Evolutionary conservation across 78 protist genomes (phyloP).

Genomic region (Tieghemostelium lacteum): DNA sequence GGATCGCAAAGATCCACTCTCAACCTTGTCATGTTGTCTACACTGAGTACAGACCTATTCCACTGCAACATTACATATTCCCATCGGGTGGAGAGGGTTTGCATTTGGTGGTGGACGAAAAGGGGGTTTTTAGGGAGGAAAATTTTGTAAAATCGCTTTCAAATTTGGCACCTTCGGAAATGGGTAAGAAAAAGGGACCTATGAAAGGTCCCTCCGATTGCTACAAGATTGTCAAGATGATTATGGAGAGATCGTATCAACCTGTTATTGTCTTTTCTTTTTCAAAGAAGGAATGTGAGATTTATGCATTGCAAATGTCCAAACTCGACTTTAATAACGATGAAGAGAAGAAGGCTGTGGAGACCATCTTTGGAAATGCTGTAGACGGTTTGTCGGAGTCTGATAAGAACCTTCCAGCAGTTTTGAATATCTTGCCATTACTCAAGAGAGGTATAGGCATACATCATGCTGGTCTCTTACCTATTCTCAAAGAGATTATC

Average conservation of each 20-base stretch:
- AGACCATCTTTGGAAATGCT: slow-evolving; percentile 87
- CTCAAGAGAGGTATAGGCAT: slow-evolving; percentile 95
- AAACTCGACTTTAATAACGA: slow-evolving; percentile 74
- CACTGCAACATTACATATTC: slow-evolving; percentile 91
- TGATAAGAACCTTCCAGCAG: slow-evolving; percentile 80
- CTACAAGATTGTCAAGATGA: slow-evolving; percentile 89
- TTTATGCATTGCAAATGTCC: slow-evolving; percentile 72
- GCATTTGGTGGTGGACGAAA: slow-evolving; percentile 90
- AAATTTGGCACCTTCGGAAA: slow-evolving; percentile 25
- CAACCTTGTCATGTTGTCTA: slow-evolving; percentile 87
- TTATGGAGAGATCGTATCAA: slow-evolving; percentile 88
- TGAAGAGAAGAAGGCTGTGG: slow-evolving; percentile 75
- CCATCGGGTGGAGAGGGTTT: slow-evolving; percentile 91
- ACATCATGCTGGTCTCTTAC: slow-evolving; percentile 98
- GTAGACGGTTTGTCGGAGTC: slow-evolving; percentile 84
- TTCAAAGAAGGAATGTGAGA: slow-evolving; percentile 86
- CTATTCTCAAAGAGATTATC: slow-evolving; percentile 95
- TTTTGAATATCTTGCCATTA: slow-evolving; percentile 68
- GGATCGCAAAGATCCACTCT: slow-evolving; percentile 89
- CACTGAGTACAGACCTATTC: slow-evolving; percentile 95
- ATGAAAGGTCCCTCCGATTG: slow-evolving; percentile 73
- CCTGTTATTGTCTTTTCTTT: slow-evolving; percentile 93
- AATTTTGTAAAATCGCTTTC: slow-evolving; percentile 60
- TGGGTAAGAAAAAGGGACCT: slow-evolving; percentile 5
- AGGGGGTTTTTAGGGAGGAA: slow-evolving; percentile 86